Base-by-base conservation (phyloP, 1,139 yeast genomes). In the Kluyveromyces sp. region DNA sequence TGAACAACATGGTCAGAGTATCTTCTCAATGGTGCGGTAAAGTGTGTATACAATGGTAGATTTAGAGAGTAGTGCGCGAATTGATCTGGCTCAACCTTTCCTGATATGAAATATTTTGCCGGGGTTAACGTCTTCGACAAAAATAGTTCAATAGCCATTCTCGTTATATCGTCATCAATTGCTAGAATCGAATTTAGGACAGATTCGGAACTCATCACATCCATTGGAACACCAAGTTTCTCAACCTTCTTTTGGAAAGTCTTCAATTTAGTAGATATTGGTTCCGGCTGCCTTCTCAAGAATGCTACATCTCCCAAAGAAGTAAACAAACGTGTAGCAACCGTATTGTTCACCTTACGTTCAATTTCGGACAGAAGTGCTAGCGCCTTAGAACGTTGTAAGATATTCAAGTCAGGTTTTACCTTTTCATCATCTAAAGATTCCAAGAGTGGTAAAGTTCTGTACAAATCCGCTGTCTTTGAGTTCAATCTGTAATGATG, bases 1-100 rank as follows among this genome's bases (percentile, higher is more conserved):
- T 92, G 98, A 37, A 88, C 97, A 57, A 90, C 78, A 49, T 88
- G 74, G 65, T 92, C 98, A 1, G 96, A 90, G 65, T 90, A 92
- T 57, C 98, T 78, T 64, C 95, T 78, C 61, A 89, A 71, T 10
- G 98, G 98, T 1, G 95, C 79, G n/a, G 87, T 83, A 70, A 90
- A 90, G 66, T 92, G 97, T 0, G 97, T 87, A 65, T 87, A 92
- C 42, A 88, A 71, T 34, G 96, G 96, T 52, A 85, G 67, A 56
- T 88, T 88, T 62, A 83, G 78, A 60, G 86, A 79, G 66, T 84
- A 90, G 61, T 92, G 96, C 10, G 80, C 79, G 62, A 77, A 79
- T 52, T 77, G 78, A 54, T 86, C 95, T 4, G 89, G 80, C 56
- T 88, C 96, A 45, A 81, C 83, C 62, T 83, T 83, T 26, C 95